Conservation (phyloP, 768 basidiomycete species). For the Mycena filopes region DNA sequence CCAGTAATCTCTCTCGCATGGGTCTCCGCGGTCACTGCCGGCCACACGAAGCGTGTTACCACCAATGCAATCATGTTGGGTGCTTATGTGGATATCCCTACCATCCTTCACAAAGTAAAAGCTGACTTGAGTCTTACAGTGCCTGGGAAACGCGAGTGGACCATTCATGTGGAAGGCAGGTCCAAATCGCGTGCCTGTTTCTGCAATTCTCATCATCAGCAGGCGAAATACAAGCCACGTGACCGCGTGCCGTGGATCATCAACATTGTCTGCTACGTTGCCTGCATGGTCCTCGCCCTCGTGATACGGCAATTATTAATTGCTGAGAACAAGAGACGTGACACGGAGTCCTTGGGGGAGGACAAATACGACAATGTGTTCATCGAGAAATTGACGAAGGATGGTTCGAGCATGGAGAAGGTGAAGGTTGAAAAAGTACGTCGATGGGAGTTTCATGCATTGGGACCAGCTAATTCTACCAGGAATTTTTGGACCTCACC, state of each 20-base stretch:
- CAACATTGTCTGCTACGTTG: conserved; percentile 65
- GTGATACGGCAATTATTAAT: conserved; percentile 69
- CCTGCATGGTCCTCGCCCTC: conserved; percentile 62
- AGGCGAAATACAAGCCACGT: conserved; percentile 42
- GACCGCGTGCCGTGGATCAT: conserved; percentile 82
- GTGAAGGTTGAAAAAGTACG: conserved; percentile 79
- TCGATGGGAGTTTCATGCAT: conserved; percentile 56
- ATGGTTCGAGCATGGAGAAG: conserved; percentile 59
- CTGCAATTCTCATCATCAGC: not conserved
- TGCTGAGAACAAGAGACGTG: conserved; percentile 69
- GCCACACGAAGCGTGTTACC: conserved; percentile 79
- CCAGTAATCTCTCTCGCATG: conserved; percentile 67
- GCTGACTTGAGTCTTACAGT: too few species aligned
- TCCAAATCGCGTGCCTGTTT: too few species aligned
- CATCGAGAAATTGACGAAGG: conserved; percentile 59
- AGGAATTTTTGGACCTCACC: conserved; percentile 19
- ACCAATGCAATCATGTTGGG: conserved; percentile 78
- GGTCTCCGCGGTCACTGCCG: conserved; percentile 73
- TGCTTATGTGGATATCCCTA: conserved; percentile 54
- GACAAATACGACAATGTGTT: conserved; percentile 71
- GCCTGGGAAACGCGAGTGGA: conserved; percentile 77
- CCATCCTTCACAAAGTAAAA: too few species aligned
- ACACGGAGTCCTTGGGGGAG: conserved; percentile 60
- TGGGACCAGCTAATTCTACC: too few species aligned
- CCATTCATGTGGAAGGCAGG: conserved; percentile 78